These are phyloP conservation scores for Elsinoe perseae DNA, from an alignment of 2,329 filamentous ascomycete genomes.

Conservation along the genomic window DNA sequence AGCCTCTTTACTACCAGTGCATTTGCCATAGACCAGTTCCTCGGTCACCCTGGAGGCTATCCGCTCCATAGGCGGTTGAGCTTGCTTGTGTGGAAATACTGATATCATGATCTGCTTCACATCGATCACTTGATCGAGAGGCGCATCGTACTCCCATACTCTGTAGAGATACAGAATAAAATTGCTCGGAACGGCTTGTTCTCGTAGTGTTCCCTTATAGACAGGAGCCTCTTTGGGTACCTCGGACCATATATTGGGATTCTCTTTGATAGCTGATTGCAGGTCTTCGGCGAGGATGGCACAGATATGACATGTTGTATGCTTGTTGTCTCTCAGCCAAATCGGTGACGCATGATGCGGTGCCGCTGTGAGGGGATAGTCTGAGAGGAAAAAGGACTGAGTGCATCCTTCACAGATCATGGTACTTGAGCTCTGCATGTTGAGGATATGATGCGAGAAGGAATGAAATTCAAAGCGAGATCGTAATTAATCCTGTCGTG, in stretches of 20 bases:
- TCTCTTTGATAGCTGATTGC: background rate
- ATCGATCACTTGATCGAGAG: background rate
- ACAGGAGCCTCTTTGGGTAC: background rate
- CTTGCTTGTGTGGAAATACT: background rate
- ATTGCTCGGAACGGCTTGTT: background rate
- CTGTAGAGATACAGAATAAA: background rate
- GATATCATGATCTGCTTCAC: slow-evolving; percentile 2
- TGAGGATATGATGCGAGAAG: background rate
- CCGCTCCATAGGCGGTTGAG: background rate
- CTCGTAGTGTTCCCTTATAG: background rate
- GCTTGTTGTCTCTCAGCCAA: background rate
- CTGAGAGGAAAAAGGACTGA: background rate
- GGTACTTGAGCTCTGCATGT: too few relatives aligned
- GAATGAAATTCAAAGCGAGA: background rate
- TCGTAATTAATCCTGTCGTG: too few relatives aligned
- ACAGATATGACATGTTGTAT: background rate
- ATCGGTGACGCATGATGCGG: background rate
- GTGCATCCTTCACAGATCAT: background rate
- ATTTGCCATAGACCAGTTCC: too few relatives aligned
- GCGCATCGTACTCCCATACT: background rate
- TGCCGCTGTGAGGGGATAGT: background rate
- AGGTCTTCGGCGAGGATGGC: background rate
- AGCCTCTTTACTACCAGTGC: too few relatives aligned
- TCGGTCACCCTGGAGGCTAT: background rate
- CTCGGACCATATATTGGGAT: background rate